A percentile compares a stretch with the other conserved stretches of the same genome.
These are phyloP conservation scores for Eucalyptus albens DNA, from an alignment of 345 rosid genomes.

Conservation along the genomic window DNA sequence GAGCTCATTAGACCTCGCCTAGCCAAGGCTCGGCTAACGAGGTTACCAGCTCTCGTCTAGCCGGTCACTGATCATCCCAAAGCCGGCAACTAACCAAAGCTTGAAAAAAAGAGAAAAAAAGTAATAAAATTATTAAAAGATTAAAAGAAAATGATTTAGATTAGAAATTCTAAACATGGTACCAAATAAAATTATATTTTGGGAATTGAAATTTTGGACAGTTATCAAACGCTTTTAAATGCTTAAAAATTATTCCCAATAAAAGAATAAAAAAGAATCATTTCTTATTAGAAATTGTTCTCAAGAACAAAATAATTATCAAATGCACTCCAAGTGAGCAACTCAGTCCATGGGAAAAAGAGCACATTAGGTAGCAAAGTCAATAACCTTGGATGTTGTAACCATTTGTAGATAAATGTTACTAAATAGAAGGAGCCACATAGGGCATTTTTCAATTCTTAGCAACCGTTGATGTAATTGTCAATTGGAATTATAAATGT, in stretches of 20 bases:
- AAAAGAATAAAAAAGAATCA: too few relatives aligned
- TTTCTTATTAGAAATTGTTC: too few relatives aligned
- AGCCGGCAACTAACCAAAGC: fast-evolving
- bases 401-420: neutral
- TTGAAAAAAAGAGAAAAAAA: too few relatives aligned
- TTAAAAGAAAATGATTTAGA: too few relatives aligned
- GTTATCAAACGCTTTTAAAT: too few relatives aligned
- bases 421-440: neutral
- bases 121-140: too few relatives aligned
- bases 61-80: fast-evolving
- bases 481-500: neutral
- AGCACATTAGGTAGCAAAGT: neutral
- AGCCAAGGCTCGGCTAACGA: too few relatives aligned
- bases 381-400: neutral
- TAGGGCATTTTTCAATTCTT: neutral
- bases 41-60: fast-evolving
- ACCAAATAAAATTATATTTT: too few relatives aligned
- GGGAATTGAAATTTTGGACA: too few relatives aligned
- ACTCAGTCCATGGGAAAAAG: fast-evolving
- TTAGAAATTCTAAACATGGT: too few relatives aligned
- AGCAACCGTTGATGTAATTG: neutral
- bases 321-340: too few relatives aligned
- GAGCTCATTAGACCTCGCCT: fast-evolving
- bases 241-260: fast-evolving
- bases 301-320: fast-evolving